Evolutionary conservation across 1,284 basidiomycete species (phyloP).

Genomic region (Cutaneotrichosporon cavernicola): DNA sequence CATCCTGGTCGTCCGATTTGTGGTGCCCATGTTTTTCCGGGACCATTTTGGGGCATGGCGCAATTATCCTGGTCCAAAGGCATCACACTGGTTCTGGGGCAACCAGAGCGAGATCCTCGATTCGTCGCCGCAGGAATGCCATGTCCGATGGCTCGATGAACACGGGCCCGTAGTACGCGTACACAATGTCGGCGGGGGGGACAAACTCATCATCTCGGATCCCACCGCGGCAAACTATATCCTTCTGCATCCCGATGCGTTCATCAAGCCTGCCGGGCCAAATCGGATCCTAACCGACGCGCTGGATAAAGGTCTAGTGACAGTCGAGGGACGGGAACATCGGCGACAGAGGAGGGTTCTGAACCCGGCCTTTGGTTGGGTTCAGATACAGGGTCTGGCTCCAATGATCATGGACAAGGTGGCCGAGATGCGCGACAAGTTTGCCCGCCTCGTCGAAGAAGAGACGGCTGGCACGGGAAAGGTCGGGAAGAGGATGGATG

Average conservation of each 20-base stretch:
- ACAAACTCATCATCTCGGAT: conserved; percentile 55
- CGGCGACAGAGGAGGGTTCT: conserved; percentile 56
- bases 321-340: conserved; percentile 57
- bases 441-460: conserved; percentile 65
- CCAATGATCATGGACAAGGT: conserved; percentile 67
- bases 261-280: conserved; percentile 67
- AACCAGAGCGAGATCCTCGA: conserved; percentile 23
- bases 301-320: conserved; percentile 44
- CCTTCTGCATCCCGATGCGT: conserved; percentile 62
- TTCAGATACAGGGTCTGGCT: conserved; percentile 30
- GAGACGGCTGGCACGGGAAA: conserved; percentile 52
- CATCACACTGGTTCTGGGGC: conserved; percentile 27
- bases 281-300: conserved; percentile 56
- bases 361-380: conserved; percentile 49
- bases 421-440: conserved; percentile 57
- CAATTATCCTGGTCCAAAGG: conserved; percentile 28
- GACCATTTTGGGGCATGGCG: conserved; percentile 16
- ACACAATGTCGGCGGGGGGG: conserved; percentile 20
- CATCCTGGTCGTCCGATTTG: not conserved
- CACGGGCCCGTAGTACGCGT: conserved; percentile 33
- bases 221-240: conserved; percentile 57
- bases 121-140: conserved; percentile 20
- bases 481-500: conserved; percentile 54
- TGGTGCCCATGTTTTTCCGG: conserved; percentile 5
- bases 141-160: conserved; percentile 26